phyloP scores from a whole-genome alignment of 2,329 filamentous ascomycete species.

The Calcarisporium arbuscula region DNA sequence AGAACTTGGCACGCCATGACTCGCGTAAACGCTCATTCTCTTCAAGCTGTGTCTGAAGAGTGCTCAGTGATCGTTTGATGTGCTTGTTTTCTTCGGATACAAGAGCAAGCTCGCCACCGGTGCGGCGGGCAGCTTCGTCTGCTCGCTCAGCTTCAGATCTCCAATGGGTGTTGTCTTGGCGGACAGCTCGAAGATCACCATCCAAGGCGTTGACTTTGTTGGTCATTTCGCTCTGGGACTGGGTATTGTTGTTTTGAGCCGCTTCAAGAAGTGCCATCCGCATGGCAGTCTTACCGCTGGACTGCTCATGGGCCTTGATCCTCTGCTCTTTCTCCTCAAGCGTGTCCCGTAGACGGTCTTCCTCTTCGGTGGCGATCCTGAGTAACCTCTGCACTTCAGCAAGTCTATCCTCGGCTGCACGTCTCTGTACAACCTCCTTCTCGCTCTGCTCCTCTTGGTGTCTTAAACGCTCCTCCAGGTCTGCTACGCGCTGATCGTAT shows the following conservation, averaged over 20 bases:
- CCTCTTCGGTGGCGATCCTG: slow-evolving; percentile 65
- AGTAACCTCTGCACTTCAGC: slow-evolving; percentile 67
- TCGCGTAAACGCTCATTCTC: slow-evolving; percentile 83
- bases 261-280: slow-evolving; percentile 62
- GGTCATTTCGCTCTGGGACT: slow-evolving; percentile 48
- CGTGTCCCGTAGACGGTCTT: slow-evolving; percentile 58
- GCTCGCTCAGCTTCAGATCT: slow-evolving; percentile 55
- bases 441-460: slow-evolving; percentile 58
- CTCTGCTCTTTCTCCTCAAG: slow-evolving; percentile 65
- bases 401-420: slow-evolving; percentile 65
- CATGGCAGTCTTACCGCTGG: slow-evolving; percentile 49
- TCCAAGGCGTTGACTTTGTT: slow-evolving; percentile 49
- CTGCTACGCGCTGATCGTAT: slow-evolving; percentile 55
- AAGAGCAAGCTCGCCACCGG: slow-evolving; percentile 42
- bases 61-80: slow-evolving; percentile 66
- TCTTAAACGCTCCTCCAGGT: slow-evolving; percentile 63
- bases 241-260: slow-evolving; percentile 51
- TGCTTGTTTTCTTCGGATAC: slow-evolving; percentile 60
- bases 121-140: slow-evolving; percentile 43
- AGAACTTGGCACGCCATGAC: slow-evolving; percentile 75
- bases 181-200: slow-evolving; percentile 46
- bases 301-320: slow-evolving; percentile 54
- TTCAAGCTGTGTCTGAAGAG: slow-evolving; percentile 70
- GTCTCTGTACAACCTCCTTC: slow-evolving; percentile 55
- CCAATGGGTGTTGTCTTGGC: slow-evolving; percentile 55